These are phyloP conservation scores for Papilionanthe hybrid DNA, from an alignment of 116 monocot species.

Conservation along the genomic window DNA sequence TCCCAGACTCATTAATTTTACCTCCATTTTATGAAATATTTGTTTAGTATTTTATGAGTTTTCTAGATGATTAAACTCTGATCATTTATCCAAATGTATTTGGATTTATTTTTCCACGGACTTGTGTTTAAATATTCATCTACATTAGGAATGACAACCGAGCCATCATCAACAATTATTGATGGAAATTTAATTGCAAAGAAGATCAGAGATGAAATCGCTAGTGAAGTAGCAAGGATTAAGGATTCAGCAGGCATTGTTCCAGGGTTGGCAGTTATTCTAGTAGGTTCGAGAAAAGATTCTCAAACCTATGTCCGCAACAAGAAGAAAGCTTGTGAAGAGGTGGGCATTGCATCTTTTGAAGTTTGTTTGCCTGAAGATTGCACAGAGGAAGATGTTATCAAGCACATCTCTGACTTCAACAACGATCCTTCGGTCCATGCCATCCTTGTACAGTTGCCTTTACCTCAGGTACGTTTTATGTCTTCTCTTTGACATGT, in stretches of 20 bases:
- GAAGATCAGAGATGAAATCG: slow-evolving; percentile 78
- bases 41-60: not conserved
- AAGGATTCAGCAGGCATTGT: slow-evolving; percentile 64
- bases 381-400: slow-evolving; percentile 70
- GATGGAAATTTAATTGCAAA: slow-evolving; percentile 79
- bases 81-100: not conserved
- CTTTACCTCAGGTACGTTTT: slow-evolving; percentile 67
- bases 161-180: slow-evolving; percentile 54
- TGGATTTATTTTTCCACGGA: not conserved
- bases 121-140: not conserved
- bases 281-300: slow-evolving; percentile 68
- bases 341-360: slow-evolving; percentile 72
- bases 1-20: too few species aligned
- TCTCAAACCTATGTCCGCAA: slow-evolving; percentile 93
- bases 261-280: slow-evolving; percentile 69
- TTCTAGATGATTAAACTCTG: not conserved
- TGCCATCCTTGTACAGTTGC: slow-evolving; percentile 93
- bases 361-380: slow-evolving; percentile 82
- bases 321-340: slow-evolving; percentile 91
- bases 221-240: slow-evolving; percentile 63
- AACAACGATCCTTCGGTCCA: slow-evolving; percentile 71
- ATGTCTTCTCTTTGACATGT: not conserved
- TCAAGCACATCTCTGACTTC: slow-evolving; percentile 63
- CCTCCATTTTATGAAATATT: too few species aligned
- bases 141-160: slow-evolving; percentile 27